A percentile compares a stretch with the other conserved stretches of the same genome.
These are phyloP conservation scores for Colletotrichum gigasporum DNA, from an alignment of 2,329 filamentous ascomycete species.

Conservation along the genomic window DNA sequence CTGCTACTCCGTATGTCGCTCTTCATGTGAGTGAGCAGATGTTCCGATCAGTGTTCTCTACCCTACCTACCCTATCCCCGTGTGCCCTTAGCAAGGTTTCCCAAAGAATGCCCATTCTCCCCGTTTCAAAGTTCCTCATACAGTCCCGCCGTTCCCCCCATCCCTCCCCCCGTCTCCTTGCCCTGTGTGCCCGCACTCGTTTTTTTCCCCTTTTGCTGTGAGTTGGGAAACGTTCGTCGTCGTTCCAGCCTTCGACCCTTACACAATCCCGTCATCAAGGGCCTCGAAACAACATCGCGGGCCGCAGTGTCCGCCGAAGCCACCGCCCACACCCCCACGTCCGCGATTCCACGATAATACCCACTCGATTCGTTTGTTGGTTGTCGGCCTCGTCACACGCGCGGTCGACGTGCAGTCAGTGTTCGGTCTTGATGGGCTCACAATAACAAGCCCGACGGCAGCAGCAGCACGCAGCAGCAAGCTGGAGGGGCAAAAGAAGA, in stretches of 20 bases:
- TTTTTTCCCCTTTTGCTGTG: neutral
- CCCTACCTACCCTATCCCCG: neutral
- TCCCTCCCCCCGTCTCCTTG: neutral
- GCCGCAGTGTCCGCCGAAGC: no score
- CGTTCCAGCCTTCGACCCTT: neutral
- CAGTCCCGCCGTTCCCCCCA: neutral
- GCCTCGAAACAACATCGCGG: neutral
- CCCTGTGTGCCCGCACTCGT: no score
- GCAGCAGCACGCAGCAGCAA: conserved; percentile 10
- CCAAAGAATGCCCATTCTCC: neutral
- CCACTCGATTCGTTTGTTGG: neutral
- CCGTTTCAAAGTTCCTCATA: conserved; percentile 4
- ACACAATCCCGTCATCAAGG: neutral
- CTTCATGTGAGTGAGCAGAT: neutral
- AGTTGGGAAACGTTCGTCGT: neutral
- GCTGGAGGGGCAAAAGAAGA: neutral
- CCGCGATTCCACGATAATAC: neutral
- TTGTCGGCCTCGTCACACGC: neutral
- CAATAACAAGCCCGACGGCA: conserved; percentile 4
- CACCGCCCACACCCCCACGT: no score
- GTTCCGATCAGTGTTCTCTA: neutral
- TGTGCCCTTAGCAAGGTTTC: neutral
- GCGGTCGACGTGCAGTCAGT: neutral
- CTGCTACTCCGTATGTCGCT: no score
- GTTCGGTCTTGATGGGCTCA: conserved; percentile 11